Evolutionary conservation across 2,329 filamentous ascomycete genomes (phyloP).

Genomic region (Calonectria hawksworthii): DNA sequence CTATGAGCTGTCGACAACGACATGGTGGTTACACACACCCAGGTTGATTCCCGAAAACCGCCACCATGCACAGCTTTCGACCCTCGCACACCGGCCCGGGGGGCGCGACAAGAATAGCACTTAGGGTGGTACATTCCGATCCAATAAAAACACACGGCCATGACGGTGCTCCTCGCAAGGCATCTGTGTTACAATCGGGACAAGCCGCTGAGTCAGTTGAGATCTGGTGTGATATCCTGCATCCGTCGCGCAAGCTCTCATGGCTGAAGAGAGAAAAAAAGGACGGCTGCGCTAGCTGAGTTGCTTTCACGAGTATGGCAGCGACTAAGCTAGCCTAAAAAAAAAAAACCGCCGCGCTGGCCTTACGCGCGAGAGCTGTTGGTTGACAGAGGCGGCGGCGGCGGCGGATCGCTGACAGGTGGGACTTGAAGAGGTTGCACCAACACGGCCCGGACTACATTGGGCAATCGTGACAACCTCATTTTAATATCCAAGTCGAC

Average conservation of each 20-base stretch:
- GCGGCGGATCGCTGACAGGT: slow-evolving; percentile 5
- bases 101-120: slow-evolving; percentile 3
- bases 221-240: not conserved
- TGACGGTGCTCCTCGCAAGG: not conserved
- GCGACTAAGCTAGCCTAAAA: not conserved
- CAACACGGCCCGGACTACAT: slow-evolving; percentile 5
- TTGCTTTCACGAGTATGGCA: not conserved
- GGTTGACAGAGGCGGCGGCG: not conserved
- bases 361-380: not conserved
- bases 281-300: not conserved
- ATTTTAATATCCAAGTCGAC: not conserved
- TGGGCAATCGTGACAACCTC: not conserved
- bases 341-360: not conserved
- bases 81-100: not conserved
- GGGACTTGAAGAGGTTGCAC: slow-evolving; percentile 7
- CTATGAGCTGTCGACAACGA: not conserved
- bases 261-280: not conserved
- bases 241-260: not conserved
- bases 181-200: slow-evolving; percentile 7
- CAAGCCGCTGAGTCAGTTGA: not conserved
- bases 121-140: not conserved
- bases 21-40: not conserved
- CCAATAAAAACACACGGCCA: not conserved
- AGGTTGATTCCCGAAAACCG: not conserved
- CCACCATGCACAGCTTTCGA: not conserved